Conservation (phyloP, 169 alveolate genomes). For the Eimeria necatrix region DNA sequence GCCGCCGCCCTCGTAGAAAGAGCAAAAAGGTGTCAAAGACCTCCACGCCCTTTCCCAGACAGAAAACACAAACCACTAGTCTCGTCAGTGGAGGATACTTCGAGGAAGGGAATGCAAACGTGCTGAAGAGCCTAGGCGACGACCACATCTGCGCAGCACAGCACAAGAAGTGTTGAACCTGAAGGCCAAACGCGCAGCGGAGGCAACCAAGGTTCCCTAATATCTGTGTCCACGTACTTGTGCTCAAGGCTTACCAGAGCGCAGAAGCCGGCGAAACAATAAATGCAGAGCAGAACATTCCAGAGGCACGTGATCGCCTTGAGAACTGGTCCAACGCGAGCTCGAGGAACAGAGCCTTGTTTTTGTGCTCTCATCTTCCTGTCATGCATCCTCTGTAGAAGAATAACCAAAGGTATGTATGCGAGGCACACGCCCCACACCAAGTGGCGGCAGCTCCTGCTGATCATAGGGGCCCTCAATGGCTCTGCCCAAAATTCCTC, state of each 20-base stretch:
- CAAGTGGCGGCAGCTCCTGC: constrained; percentile 73
- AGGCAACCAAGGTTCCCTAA: no score
- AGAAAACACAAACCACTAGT: constrained; percentile 58
- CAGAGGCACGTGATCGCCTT: constrained; percentile 73
- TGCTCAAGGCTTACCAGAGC: constrained; percentile 36
- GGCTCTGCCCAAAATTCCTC: constrained; percentile 76
- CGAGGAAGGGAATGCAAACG: constrained; percentile 62
- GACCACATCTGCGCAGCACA: constrained; percentile 72
- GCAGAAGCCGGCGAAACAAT: constrained; percentile 58
- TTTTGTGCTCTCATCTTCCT: constrained; percentile 2
- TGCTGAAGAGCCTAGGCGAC: constrained; percentile 65
- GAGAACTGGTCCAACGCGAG: constrained; percentile 60
- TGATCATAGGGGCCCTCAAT: constrained; percentile 71
- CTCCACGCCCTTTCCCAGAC: constrained; percentile 77
- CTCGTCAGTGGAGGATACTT: constrained; percentile 71
- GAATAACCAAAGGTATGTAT: constrained; percentile 55
- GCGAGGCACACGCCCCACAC: constrained; percentile 73
- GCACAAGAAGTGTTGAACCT: no score
- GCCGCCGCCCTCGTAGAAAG: constrained; percentile 67
- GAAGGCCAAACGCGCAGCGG: no score
- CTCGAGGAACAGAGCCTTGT: constrained; percentile 32
- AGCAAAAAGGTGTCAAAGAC: constrained; percentile 71
- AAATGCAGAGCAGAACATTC: constrained; percentile 64
- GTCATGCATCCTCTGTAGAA: constrained; percentile 59
- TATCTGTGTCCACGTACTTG: no score